Evolutionary conservation across 2,329 filamentous ascomycete species (phyloP).

Genomic region (Xylariomycetidae sp.): DNA sequence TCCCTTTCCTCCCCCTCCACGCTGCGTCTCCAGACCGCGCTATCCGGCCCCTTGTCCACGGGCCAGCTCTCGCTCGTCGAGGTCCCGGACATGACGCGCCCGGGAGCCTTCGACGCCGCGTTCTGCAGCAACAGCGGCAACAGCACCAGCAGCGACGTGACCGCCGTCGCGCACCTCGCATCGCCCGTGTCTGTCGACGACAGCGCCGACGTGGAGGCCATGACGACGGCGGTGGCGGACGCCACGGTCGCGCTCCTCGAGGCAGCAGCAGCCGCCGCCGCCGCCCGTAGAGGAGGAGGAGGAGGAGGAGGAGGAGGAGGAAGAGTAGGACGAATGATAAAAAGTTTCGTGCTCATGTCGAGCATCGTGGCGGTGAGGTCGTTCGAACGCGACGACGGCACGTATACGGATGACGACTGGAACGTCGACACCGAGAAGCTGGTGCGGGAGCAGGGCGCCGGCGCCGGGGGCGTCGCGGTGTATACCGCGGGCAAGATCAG

Average conservation of each 20-base stretch:
- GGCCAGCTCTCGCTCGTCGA: slow-evolving; percentile 18
- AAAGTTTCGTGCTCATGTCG: slow-evolving; percentile 22
- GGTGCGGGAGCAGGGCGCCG: slow-evolving; percentile 11
- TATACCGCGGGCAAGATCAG: slow-evolving; percentile 28
- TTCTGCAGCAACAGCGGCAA: too few species aligned
- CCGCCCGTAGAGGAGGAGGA: too few species aligned
- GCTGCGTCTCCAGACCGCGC: slow-evolving; percentile 9
- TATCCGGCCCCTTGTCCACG: slow-evolving; percentile 10
- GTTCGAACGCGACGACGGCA: background rate
- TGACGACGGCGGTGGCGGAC: slow-evolving; percentile 12
- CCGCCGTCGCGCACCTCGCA: slow-evolving; percentile 18
- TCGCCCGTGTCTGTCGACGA: slow-evolving; percentile 13
- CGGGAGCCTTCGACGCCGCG: slow-evolving; percentile 29
- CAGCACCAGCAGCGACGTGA: slow-evolving; percentile 22
- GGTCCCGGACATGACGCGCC: slow-evolving; percentile 26
- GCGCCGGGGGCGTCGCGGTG: slow-evolving; percentile 13
- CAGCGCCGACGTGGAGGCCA: slow-evolving; percentile 12
- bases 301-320: too few species aligned
- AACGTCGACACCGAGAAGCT: slow-evolving; percentile 5
- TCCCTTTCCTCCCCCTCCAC: slow-evolving; percentile 11
- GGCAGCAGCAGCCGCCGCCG: too few species aligned
- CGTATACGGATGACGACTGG: slow-evolving; percentile 5
- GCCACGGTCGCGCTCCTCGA: slow-evolving; percentile 11
- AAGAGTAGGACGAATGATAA: too few species aligned
- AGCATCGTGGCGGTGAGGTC: slow-evolving; percentile 13